phyloP scores from a whole-genome alignment of 2,329 filamentous ascomycete species.

The Fusarium succisae region DNA sequence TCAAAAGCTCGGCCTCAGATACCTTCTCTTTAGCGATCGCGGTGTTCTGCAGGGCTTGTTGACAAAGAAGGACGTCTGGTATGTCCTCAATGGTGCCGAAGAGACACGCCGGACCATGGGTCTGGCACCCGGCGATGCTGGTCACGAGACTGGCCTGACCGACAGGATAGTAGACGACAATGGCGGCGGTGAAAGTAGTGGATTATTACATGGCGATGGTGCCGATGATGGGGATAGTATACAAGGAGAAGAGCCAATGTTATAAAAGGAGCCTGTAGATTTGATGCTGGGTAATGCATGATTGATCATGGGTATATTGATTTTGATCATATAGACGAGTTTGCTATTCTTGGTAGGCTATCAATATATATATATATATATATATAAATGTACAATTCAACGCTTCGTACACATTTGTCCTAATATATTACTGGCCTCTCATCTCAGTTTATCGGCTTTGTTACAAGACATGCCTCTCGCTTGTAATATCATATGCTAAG shows the following conservation, averaged over 20 bases:
- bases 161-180: slow-evolving; percentile 46
- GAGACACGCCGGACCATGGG: slow-evolving; percentile 61
- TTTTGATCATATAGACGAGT: slow-evolving; percentile 1
- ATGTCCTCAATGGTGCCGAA: slow-evolving; percentile 82
- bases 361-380: neutral
- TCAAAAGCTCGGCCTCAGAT: slow-evolving; percentile 90
- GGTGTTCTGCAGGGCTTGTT: slow-evolving; percentile 85
- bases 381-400: too few species aligned
- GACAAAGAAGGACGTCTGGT: slow-evolving; percentile 98
- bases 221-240: slow-evolving; percentile 48
- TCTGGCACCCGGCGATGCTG: slow-evolving; percentile 21
- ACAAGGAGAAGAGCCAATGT: slow-evolving; percentile 38
- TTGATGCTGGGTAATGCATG: slow-evolving; percentile 2
- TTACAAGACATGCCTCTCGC: neutral
- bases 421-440: neutral
- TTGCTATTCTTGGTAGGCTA: neutral
- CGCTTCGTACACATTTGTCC: neutral
- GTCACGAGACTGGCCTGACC: slow-evolving; percentile 47
- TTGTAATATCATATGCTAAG: neutral
- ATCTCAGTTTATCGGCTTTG: neutral
- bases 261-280: slow-evolving; percentile 27
- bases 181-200: slow-evolving; percentile 52
- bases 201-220: slow-evolving; percentile 52
- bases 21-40: slow-evolving; percentile 86
- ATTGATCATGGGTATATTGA: neutral